Base-by-base conservation (phyloP, 2,329 filamentous ascomycete species). In the Corniculantispora saksenae region DNA sequence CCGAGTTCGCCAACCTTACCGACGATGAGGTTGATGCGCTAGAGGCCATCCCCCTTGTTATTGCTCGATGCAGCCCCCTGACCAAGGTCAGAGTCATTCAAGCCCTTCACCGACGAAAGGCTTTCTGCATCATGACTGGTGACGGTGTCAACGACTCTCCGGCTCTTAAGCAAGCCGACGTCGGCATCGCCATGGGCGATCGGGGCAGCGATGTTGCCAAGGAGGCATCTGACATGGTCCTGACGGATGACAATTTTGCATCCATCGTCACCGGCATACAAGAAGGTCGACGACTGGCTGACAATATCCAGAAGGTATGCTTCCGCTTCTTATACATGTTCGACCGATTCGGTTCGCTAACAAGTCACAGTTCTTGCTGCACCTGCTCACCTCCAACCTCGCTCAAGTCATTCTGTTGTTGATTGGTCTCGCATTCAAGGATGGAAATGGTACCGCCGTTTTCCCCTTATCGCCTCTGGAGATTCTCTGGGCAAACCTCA, bases 171-270 rank as follows among this genome's bases (percentile, higher is more conserved):
- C 85, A 88, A 70, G 87, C 90, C 6, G 89, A 92, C 71, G 89
- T 93, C 19, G 90, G 90, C 71, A 92, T 92, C 69, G 89, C 89
- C 68, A 92, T 92, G 89, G 89, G 89, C 56, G 80, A 87, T 67
- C 83, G 87, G 50, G 90, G 90, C 19, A 90, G 86, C 53, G 90
- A 92, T 72, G 89, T 92, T 12, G 89, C 90, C 67, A 92, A 91
- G 72, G 89, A 95, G 77, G 92, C 92, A 3, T 90, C 91, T 1
- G 92, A 96, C 72, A 95, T 97, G 84, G 91, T 96, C 43, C 81
- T 97, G 48, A 93, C 91, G 0, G 92, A 95, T 73, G 92, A 95
- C 76, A 94, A 96, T 78, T 96, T 96, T 73, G 91, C 92, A 13
- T 93, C 90, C 32, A 92, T 91, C 63, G 83, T 91, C 48, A 89